Conservation (phyloP, 345 rosid genomes). For the Ceriops tagal region DNA sequence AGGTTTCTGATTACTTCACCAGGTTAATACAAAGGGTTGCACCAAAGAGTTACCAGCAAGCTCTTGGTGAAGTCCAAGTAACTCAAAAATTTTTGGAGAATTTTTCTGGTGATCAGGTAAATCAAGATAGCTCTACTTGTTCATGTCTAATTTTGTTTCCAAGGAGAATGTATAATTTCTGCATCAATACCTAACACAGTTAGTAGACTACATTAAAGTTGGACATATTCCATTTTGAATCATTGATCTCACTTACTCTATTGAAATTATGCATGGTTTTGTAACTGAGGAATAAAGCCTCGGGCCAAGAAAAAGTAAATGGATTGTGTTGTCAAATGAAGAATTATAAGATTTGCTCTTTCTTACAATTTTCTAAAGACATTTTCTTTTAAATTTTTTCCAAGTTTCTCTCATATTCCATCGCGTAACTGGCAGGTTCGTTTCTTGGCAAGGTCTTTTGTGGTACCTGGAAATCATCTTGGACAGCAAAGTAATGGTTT, state of each 20-base stretch:
- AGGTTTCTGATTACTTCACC: constrained; percentile 85
- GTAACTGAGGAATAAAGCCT: constrained; percentile 1
- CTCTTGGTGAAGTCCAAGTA: constrained; percentile 79
- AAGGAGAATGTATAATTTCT: too few relatives aligned
- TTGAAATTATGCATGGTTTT: too few relatives aligned
- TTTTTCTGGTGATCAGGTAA: constrained; percentile 95
- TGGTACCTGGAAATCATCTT: constrained; percentile 87
- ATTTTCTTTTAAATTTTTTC: background rate
- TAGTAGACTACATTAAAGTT: too few relatives aligned
- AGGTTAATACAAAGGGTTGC: constrained; percentile 89
- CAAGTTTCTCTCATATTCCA: background rate
- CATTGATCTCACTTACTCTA: too few relatives aligned
- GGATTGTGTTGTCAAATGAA: constrained; percentile 3
- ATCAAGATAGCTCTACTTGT: background rate
- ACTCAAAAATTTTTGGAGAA: constrained; percentile 85
- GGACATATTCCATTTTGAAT: background rate
- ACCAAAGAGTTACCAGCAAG: constrained; percentile 97
- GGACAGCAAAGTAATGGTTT: constrained; percentile 98
- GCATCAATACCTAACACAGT: too few relatives aligned
- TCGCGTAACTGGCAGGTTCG: constrained; percentile 57
- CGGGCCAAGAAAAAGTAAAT: background rate
- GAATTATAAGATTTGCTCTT: constrained; percentile 5
- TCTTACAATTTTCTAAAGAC: background rate
- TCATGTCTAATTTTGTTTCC: background rate
- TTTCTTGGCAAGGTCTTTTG: constrained; percentile 87